phyloP scores from a whole-genome alignment of 805 yeast species.

The Tetrapisispora nanseiensis region DNA sequence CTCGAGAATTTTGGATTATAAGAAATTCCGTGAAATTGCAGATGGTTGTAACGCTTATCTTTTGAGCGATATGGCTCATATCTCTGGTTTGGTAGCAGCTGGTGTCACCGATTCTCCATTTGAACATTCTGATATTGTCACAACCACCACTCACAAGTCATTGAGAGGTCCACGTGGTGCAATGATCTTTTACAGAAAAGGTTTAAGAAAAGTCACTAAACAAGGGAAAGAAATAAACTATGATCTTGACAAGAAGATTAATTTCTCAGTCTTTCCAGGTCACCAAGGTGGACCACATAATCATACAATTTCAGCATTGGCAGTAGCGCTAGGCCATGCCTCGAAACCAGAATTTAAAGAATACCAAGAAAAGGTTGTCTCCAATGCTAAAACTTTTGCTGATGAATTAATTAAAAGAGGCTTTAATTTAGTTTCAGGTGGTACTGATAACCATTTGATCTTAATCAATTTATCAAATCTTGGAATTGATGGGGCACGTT shows the following conservation, averaged over 20 bases:
- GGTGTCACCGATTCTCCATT: constrained; percentile 91
- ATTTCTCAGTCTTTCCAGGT: constrained; percentile 97
- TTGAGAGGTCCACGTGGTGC: constrained; percentile 99
- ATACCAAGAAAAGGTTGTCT: constrained; percentile 75
- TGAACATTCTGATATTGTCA: constrained; percentile 87
- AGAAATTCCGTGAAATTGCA: constrained; percentile 82
- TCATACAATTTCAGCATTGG: constrained; percentile 93
- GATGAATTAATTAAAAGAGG: constrained; percentile 54
- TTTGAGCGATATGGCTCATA: constrained; percentile 95
- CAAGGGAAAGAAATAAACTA: constrained; percentile 77
- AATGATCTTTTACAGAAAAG: constrained; percentile 94
- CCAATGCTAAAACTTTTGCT: constrained; percentile 74
- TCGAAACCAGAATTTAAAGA: constrained; percentile 76
- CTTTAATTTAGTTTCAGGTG: constrained; percentile 72
- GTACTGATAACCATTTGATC: constrained; percentile 92
- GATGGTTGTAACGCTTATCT: constrained; percentile 89
- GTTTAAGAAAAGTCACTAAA: constrained; percentile 72
- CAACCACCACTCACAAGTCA: constrained; percentile 96
- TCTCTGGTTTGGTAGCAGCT: constrained; percentile 91
- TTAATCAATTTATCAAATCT: constrained; percentile 71
- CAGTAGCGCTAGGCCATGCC: constrained; percentile 91
- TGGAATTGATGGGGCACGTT: constrained; percentile 88
- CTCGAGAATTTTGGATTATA: constrained; percentile 82
- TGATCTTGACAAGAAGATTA: constrained; percentile 84
- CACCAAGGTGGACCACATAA: constrained; percentile 99